Evolutionary conservation across 2,329 filamentous ascomycete species (phyloP), one percentile per base, ranked within the genome.

Genomic region (Emmonsiellopsis sp.): DNA sequence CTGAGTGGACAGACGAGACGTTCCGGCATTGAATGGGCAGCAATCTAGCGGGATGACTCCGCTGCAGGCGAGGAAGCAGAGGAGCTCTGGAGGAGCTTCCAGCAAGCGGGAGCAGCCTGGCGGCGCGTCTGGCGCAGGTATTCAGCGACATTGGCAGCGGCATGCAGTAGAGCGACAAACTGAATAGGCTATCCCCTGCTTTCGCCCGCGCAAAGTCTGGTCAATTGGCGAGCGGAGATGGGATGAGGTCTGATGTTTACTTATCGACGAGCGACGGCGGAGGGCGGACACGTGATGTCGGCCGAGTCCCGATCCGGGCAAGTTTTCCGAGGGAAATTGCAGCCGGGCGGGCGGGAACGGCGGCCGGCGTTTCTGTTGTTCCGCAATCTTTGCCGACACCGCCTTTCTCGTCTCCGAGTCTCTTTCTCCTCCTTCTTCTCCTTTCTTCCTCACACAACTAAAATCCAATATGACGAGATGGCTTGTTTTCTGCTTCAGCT

Each of bases 391-490:
- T 33, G 13, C 5, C 2, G 2, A 3, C 5, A 7, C 21, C 7
- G 7, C 11, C 14, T 1, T 49, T 17, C 1, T 49, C 39, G 27
- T 51, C n/a, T n/a, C 11, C 34, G n/a, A 0, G 8, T 9, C 2
- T 21, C 11, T 36, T 33, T 55, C 54, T 48, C 48, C 57, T 56
- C 52, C 57, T 58, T 56, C 56, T 74, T 72, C 73, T 69, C 73
- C 78, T 75, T 72, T 72, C 68, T 73, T 79, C 77, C 72, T 68
- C 71, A 81, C 71, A 79, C 83, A 88, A 88, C 85, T 88, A 88
- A 82, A 44, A 81, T 80, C 84, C 85, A 83, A 81, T 69, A 77
- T 85, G 85, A 90, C 80, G 86, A 87, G 83, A 76, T 75, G 78
- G 81, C 79, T 78, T 77, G 67, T 73, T 70, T 67, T 67, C 76